Evolutionary conservation across 306 rosid species (phyloP).

Genomic region (Dicorynia guianensis): DNA sequence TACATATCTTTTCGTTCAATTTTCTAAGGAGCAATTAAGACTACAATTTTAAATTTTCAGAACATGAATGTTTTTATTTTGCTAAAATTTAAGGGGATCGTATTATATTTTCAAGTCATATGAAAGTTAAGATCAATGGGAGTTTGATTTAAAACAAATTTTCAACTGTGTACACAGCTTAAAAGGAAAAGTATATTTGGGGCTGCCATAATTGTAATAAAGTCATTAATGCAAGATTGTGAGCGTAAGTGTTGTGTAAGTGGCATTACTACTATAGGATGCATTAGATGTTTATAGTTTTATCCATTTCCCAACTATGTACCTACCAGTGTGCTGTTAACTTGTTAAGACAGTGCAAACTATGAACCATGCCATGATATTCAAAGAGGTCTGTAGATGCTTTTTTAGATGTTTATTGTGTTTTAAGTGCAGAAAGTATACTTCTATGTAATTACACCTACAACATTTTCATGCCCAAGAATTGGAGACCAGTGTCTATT

Average conservation of each 20-base stretch:
- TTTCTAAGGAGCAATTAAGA: background rate
- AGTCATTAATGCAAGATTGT: background rate
- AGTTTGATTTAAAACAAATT: background rate
- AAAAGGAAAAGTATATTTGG: background rate
- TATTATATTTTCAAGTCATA: background rate
- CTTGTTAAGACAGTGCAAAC: background rate
- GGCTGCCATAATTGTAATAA: background rate
- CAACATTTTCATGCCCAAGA: too few relatives aligned
- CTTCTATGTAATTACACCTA: too few relatives aligned
- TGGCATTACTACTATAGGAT: background rate
- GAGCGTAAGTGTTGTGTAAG: background rate
- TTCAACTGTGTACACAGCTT: background rate
- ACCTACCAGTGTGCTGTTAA: background rate
- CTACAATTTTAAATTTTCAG: background rate
- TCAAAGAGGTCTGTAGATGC: background rate
- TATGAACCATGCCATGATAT: background rate
- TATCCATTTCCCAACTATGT: background rate
- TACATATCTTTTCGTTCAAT: conserved; percentile 16
- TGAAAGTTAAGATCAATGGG: background rate
- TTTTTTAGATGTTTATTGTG: too few relatives aligned
- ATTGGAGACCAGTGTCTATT: too few relatives aligned
- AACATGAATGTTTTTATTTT: background rate
- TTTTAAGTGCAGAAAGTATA: too few relatives aligned
- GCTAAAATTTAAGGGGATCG: background rate
- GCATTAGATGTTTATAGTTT: conserved; percentile 12